Conservation (phyloP, 768 basidiomycete species). For the Crucibulum laeve region DNA sequence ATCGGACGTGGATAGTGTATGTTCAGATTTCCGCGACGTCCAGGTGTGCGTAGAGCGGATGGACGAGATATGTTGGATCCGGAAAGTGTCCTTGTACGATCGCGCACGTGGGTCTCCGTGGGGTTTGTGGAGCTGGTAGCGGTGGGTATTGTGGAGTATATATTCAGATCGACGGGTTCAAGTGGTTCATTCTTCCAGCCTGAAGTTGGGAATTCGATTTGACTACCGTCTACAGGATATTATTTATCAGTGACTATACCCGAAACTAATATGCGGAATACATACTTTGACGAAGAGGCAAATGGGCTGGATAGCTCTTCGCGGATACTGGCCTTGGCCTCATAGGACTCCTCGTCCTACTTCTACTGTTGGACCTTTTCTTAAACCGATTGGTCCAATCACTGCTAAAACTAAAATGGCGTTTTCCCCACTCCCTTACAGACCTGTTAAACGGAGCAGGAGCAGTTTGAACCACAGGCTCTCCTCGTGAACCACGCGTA, state of each 20-base stretch:
- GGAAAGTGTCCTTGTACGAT: too few relatives aligned
- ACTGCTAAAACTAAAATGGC: constrained; percentile 52
- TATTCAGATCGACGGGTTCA: too few relatives aligned
- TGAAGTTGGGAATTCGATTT: too few relatives aligned
- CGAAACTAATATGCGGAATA: background rate
- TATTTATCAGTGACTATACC: background rate
- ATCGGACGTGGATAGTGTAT: constrained; percentile 17
- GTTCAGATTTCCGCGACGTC: constrained; percentile 4
- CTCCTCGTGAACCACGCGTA: constrained; percentile 65
- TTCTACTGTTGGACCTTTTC: constrained; percentile 4
- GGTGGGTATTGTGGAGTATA: too few relatives aligned
- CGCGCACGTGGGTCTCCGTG: too few relatives aligned
- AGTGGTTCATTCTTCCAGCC: too few relatives aligned
- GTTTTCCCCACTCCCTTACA: constrained; percentile 51
- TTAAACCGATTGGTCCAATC: constrained; percentile 42
- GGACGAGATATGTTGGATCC: constrained; percentile 2
- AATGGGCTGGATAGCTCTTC: constrained; percentile 1
- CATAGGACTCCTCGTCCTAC: constrained; percentile 1
- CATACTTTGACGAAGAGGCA: background rate
- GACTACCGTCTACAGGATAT: too few relatives aligned
- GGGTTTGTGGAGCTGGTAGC: too few relatives aligned
- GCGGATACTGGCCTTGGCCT: background rate
- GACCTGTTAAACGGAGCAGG: constrained; percentile 20
- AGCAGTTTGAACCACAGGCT: constrained; percentile 19
- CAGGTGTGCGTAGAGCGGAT: background rate